Percentiles rank a stretch among this genome's conserved stretches.
Conservation (phyloP, 371 early-diverging fungal genomes). For the Mucor lusitanicus region DNA sequence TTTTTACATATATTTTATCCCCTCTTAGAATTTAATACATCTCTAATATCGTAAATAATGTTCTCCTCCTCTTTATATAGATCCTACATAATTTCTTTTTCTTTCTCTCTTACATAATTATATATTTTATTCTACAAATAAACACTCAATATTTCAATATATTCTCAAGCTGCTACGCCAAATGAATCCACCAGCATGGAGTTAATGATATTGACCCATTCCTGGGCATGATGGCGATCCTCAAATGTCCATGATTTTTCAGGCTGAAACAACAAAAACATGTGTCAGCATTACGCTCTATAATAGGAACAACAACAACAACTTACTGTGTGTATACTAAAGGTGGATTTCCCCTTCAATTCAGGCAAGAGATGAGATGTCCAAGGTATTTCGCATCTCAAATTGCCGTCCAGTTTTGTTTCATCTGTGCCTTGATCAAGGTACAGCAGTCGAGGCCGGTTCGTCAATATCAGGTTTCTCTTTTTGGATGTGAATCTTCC, state of each 20-base stretch:
- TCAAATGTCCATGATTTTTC: constrained; percentile 64
- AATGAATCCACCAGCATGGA: constrained; percentile 52
- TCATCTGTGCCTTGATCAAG: constrained; percentile 59
- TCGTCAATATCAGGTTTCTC: constrained; percentile 68
- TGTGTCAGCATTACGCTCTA: not conserved
- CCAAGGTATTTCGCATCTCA: constrained; percentile 63
- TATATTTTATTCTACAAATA: constrained; percentile 1
- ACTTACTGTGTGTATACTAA: constrained; percentile 67
- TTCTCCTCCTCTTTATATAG: not conserved
- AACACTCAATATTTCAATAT: not conserved
- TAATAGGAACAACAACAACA: not conserved
- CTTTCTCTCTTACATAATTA: not conserved
- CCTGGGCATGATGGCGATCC: constrained; percentile 53
- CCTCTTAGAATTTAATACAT: constrained; percentile 2
- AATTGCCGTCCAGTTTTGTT: constrained; percentile 34
- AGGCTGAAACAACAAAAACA: constrained; percentile 27
- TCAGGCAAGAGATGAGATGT: constrained; percentile 51
- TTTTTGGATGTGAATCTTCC: constrained; percentile 62
- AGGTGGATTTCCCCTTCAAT: constrained; percentile 58
- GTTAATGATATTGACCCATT: constrained; percentile 60
- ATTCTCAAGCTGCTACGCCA: constrained; percentile 33
- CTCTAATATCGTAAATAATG: constrained; percentile 1
- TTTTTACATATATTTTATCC: constrained; percentile 5
- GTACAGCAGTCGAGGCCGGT: constrained; percentile 69
- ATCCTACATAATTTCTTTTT: constrained; percentile 1